A percentile compares a stretch with the other conserved stretches of the same genome.
Conservation (phyloP, 1,284 basidiomycete species). For the Vanrija humicola region DNA sequence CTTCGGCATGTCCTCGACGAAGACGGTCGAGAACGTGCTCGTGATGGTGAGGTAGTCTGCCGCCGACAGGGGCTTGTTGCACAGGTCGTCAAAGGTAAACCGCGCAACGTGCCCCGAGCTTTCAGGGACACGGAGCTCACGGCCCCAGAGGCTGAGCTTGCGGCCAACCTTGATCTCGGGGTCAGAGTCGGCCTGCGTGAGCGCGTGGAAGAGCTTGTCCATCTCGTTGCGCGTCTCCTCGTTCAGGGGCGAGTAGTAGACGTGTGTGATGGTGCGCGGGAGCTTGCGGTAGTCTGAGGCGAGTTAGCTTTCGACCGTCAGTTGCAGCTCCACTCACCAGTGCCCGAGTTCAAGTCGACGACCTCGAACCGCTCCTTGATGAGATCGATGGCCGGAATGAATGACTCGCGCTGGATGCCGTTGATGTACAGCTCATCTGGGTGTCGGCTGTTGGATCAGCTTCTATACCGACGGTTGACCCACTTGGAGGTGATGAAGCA, state of each 20-base stretch:
- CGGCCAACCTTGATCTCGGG: constrained; percentile 59
- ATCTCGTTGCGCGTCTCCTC: constrained; percentile 60
- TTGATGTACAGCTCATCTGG: constrained; percentile 98
- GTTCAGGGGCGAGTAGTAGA: constrained; percentile 80
- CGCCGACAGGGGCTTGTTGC: constrained; percentile 83
- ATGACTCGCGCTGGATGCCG: constrained; percentile 94
- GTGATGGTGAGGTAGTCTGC: constrained; percentile 97
- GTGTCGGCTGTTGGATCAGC: constrained; percentile 66
- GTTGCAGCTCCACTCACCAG: constrained; percentile 57
- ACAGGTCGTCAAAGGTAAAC: constrained; percentile 84
- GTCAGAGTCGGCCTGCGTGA: constrained; percentile 55
- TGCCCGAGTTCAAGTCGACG: constrained; percentile 89
- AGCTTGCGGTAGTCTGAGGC: constrained; percentile 80
- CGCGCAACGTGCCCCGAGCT: constrained; percentile 74
- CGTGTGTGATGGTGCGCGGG: constrained; percentile 81
- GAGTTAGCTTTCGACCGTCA: not conserved
- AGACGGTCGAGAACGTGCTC: constrained; percentile 78
- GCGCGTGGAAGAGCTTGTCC: constrained; percentile 72
- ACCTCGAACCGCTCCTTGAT: constrained; percentile 82
- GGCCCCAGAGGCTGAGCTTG: constrained; percentile 80
- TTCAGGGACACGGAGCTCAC: constrained; percentile 72
- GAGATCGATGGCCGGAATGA: constrained; percentile 91
- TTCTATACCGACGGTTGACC: constrained; percentile 30
- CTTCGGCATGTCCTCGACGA: constrained; percentile 80
- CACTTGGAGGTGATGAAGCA: constrained; percentile 97